Conservation (phyloP, 495 filamentous ascomycete genomes). For the Trichoderma reesei region DNA sequence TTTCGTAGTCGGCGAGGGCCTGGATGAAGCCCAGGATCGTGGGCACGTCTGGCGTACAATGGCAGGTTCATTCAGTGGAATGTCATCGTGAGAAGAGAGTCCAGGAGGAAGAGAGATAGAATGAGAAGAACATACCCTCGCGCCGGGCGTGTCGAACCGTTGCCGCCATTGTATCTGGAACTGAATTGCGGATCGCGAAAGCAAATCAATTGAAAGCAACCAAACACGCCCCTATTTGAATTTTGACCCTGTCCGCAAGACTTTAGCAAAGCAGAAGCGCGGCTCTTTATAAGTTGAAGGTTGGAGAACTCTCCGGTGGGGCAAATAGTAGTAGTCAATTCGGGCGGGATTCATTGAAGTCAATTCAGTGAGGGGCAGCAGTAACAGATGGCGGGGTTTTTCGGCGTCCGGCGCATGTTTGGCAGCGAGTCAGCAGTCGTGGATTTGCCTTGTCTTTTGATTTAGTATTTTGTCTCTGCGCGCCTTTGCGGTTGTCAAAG, state of each 20-base stretch:
- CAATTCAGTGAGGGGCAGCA: background rate
- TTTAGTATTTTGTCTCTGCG: background rate
- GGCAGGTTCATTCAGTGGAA: background rate
- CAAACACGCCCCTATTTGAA: too few relatives aligned
- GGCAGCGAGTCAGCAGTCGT: background rate
- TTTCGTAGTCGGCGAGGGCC: slow-evolving; percentile 82
- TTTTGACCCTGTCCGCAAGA: background rate
- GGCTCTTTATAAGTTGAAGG: background rate
- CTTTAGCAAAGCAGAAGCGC: background rate
- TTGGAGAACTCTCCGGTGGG: background rate
- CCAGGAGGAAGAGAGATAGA: background rate
- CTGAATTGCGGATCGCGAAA: background rate
- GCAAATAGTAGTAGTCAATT: background rate
- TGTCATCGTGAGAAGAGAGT: background rate
- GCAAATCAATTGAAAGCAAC: background rate
- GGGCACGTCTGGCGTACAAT: slow-evolving; percentile 54
- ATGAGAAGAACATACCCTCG: slow-evolving; percentile 20
- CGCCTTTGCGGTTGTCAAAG: background rate
- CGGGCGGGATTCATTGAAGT: too few relatives aligned
- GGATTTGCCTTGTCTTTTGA: background rate
- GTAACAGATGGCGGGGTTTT: background rate
- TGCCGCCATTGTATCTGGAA: background rate
- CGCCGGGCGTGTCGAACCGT: slow-evolving; percentile 26
- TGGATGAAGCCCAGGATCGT: slow-evolving; percentile 74
- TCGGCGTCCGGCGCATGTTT: background rate